Conservation (phyloP, 2,329 filamentous ascomycete species). For the Xylariomycetidae sp. region DNA sequence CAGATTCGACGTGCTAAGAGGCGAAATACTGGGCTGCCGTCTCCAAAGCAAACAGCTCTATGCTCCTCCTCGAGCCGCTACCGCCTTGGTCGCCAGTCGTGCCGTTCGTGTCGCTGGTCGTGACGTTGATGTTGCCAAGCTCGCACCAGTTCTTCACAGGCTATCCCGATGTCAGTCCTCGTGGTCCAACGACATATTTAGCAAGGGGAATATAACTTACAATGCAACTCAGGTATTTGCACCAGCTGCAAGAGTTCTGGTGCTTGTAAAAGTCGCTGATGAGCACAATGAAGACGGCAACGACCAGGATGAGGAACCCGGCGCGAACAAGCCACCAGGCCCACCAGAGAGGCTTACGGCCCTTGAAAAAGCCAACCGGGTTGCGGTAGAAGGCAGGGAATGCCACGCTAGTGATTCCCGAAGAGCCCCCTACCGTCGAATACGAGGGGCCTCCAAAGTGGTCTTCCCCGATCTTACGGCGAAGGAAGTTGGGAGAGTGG, state of each 20-base stretch:
- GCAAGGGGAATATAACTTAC: conserved; percentile 49
- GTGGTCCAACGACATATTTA: not conserved
- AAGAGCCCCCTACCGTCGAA: conserved; percentile 52
- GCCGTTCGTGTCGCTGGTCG: conserved; percentile 8
- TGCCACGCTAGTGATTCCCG: conserved; percentile 34
- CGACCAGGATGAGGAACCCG: conserved; percentile 69
- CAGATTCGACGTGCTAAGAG: too few species aligned
- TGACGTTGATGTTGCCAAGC: conserved; percentile 21
- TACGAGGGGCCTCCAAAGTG: conserved; percentile 52
- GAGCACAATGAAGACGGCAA: conserved; percentile 80
- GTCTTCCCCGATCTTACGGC: conserved; percentile 65
- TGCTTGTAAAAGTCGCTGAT: conserved; percentile 87
- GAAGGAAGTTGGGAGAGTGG: conserved; percentile 77
- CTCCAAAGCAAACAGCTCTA: not conserved
- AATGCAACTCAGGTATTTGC: conserved; percentile 89
- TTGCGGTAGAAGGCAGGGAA: conserved; percentile 53
- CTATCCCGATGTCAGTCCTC: conserved; percentile 12
- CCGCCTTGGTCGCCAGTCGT: conserved; percentile 10
- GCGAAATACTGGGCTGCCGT: too few species aligned
- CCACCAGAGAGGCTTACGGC: conserved; percentile 93
- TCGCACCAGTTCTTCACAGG: conserved; percentile 28
- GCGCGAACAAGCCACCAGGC: conserved; percentile 88
- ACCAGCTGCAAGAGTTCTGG: conserved; percentile 76
- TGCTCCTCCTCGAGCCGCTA: not conserved
- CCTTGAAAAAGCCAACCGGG: conserved; percentile 78